A percentile compares a stretch with the other conserved stretches of the same genome.
Evolutionary conservation across 1,284 basidiomycete species (phyloP).

Genomic region (Rhizoctonia solani): DNA sequence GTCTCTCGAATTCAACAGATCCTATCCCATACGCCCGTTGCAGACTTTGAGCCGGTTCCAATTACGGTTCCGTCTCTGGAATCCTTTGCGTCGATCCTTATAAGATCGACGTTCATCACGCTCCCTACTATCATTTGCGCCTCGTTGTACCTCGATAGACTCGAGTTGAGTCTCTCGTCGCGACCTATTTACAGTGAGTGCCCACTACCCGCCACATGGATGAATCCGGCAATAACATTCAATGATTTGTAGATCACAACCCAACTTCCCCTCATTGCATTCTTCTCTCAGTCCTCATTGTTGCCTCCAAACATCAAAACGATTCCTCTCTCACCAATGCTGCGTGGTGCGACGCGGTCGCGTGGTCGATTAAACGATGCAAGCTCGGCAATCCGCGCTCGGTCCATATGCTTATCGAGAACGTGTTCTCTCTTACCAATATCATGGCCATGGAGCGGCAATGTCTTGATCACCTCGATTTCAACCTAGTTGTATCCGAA

Average conservation of each 20-base stretch:
- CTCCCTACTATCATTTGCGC: constrained; percentile 34
- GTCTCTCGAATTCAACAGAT: constrained; percentile 32
- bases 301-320: constrained; percentile 37
- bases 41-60: constrained; percentile 18
- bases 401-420: constrained; percentile 30
- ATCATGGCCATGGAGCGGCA: constrained; percentile 36
- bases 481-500: constrained; percentile 32
- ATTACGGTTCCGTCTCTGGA: constrained; percentile 26
- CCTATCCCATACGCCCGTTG: constrained; percentile 30
- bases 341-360: constrained; percentile 35
- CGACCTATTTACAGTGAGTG: constrained; percentile 31
- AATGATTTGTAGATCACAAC: constrained; percentile 23
- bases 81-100: constrained; percentile 28
- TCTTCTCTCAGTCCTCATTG: constrained; percentile 35
- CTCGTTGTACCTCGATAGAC: constrained; percentile 30
- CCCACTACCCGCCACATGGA: constrained; percentile 2
- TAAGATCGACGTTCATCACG: constrained; percentile 32
- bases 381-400: constrained; percentile 35
- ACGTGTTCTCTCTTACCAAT: constrained; percentile 34
- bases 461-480: constrained; percentile 34
- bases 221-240: constrained; percentile 20
- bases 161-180: constrained; percentile 31
- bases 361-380: constrained; percentile 35
- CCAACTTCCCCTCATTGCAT: constrained; percentile 35
- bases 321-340: constrained; percentile 33